Evolutionary conservation across 345 rosid species (phyloP), one percentile per base, ranked within the genome.

Genomic region (Hevea brasiliensis): DNA sequence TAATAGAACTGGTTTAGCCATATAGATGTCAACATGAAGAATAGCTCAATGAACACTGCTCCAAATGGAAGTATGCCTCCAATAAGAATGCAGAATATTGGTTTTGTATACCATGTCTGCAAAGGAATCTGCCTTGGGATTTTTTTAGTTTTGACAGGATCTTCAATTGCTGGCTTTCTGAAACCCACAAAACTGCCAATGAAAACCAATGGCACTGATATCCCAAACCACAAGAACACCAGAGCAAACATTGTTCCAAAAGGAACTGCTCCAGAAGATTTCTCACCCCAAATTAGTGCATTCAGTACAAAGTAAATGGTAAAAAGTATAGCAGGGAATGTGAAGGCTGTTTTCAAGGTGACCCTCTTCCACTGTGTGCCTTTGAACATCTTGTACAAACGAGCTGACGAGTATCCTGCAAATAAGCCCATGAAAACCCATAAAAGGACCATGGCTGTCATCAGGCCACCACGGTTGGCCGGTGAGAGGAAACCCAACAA

Each of bases 1-100:
- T 83, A 83, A 77, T 83, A 83, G 81, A 83, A 83, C 75, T 83
- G 85, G 71, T 83, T 79, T 70, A 83, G 85, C 85, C 85, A 83
- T 51, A 83, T 83, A 0, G 85, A 83, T 26, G 85, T 76, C 65
- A 83, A 71, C 77, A 83, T 80, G 72, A 83, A 83, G 81, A 79
- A 83, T 73, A 83, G 77, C 64, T 83, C 85, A 3, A 83, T 80
- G 81, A 83, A 83, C 41, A 83, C 85, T 0, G 85, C 85, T 17
- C 85, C 85, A 15, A 83, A 83, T 51, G 85, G 85, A n/a, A 83
- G 83, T 75, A 80, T 74, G 45, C 85, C 85, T 6, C 83, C 85
- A 20, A 80, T 83, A 21, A 83, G 69, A 50, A 79, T 72, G 0
- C 83, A 74, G 69, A 83, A 79, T 51, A 72, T 64, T 6, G 85